Base-by-base conservation (phyloP, 106 monocot genomes). In the Platanthera guangdongensis region DNA sequence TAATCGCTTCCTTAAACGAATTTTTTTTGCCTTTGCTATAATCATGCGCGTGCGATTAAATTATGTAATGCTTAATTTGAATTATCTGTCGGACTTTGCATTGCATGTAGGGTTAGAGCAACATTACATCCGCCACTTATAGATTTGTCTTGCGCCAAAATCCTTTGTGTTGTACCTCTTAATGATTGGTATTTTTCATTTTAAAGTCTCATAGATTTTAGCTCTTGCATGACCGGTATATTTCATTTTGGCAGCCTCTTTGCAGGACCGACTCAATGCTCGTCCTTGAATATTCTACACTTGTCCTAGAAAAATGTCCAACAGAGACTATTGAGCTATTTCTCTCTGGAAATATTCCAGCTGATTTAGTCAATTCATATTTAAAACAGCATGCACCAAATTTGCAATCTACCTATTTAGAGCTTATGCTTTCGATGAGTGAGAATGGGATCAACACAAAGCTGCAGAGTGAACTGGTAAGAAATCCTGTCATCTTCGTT, bases 281-380 rank as follows among this genome's bases (percentile, higher is more conserved):
- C 80, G 99, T 92, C 80, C 78, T 99, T 71, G 92, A 99, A 78
- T 94, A 84, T 19, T 94, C 99, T 8, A 87, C 86, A 62, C 82
- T 84, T 83, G 88, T 94, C n/a, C 87, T 99, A 45, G 90, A 99
- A 81, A 89, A 92, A 81, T 92, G 94, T 62, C 94, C 99, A 65
- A 84, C 88, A 50, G 94, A 99, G 85, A 94, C 99, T 39, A 99
- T 99, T 76, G 94, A 94, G 68, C 87, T 99, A 18, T 99, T 94
- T 79, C 81, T 94, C 28, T 88, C 90, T 55, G 94, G 91, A 85
- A 99, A 99, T 90, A 82, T 99, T 80, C 99, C 92, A 32, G 89
- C 99, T 51, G 94, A 94, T 79, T 76, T 99, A 85, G 94, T 99
- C 53, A 94, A 99, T 81, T 99, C 99, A 76, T 99, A 99, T 70